phyloP scores from a whole-genome alignment of 768 basidiomycete genomes.

The Tricholomella constricta region DNA sequence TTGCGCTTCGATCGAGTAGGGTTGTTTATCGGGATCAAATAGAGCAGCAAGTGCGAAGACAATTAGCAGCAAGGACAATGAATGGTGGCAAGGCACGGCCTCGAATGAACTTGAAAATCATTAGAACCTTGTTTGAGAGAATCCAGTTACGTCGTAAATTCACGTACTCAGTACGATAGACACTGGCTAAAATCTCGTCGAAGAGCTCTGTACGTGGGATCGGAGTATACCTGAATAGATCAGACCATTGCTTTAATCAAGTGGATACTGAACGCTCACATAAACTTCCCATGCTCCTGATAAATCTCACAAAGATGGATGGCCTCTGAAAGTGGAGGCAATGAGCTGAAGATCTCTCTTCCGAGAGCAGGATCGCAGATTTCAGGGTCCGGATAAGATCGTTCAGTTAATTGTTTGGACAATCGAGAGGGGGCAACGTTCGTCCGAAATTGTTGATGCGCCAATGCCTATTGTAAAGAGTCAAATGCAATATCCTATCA shows the following conservation, averaged over 20 bases:
- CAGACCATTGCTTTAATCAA: not conserved
- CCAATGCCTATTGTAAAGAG: slow-evolving; percentile 22
- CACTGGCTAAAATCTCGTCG: slow-evolving; percentile 52
- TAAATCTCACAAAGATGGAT: slow-evolving; percentile 64
- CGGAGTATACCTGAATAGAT: slow-evolving; percentile 49
- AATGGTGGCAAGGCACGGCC: slow-evolving; percentile 44
- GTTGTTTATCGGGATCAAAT: slow-evolving; percentile 53
- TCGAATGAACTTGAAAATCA: slow-evolving; percentile 36
- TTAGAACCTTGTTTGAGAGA: not conserved
- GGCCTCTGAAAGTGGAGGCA: slow-evolving; percentile 64
- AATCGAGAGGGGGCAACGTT: slow-evolving; percentile 23
- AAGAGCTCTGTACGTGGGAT: slow-evolving; percentile 55
- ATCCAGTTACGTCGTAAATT: not conserved
- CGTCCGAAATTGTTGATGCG: slow-evolving; percentile 20
- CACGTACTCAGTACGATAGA: slow-evolving; percentile 55
- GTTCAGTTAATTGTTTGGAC: slow-evolving; percentile 40
- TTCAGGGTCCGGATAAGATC: slow-evolving; percentile 35
- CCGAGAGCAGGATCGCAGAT: slow-evolving; percentile 37
- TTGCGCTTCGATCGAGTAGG: slow-evolving; percentile 54
- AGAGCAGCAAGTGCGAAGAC: slow-evolving; percentile 66
- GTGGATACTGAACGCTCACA: slow-evolving; percentile 39
- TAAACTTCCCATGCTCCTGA: slow-evolving; percentile 58
- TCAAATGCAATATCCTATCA: not conserved
- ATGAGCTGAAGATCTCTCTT: slow-evolving; percentile 43
- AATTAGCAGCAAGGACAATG: slow-evolving; percentile 62